Base-by-base conservation (phyloP, 805 yeast genomes). In the Kazachstania martiniae region DNA sequence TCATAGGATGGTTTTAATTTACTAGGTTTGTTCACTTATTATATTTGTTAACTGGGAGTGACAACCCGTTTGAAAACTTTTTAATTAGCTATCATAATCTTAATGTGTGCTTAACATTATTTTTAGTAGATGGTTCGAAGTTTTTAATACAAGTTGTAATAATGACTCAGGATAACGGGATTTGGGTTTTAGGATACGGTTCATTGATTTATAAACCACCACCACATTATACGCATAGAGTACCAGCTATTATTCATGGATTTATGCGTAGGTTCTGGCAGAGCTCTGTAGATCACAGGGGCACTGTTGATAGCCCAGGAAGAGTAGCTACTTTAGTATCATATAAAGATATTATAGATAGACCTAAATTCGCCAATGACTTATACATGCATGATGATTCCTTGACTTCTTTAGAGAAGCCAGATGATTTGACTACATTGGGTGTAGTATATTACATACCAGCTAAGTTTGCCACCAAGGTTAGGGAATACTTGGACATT, bases 141-240 rank as follows among this genome's bases (percentile, higher is more conserved):
- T n/a, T n/a, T n/a, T n/a, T n/a, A n/a, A n/a, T n/a, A n/a, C 12
- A 21, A 12, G 10, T 12, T 21, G 12, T 8, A 2, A 13, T 10
- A 16, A 33, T 36, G 36, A 32, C 36, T 4, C 21, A 12, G 5
- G 39, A 33, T 8, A 21, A 41, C 3, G 58, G 58, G 3, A 53
- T 76, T 37, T 87, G 94, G 94, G 68, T 86, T 10, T 74, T 86
- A 8, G 95, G 96, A 3, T 86, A 86, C 49, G 96, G 96, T 1
- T 82, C 94, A 0, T 62, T 86, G 32, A 75, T 86, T 17, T 86
- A 80, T 66, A 86, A 85, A 48, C 95, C 95, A 0, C 96, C 95
- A 0, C 87, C 89, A 12, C 67, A 70, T 42, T 68, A 71, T 39
- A 63, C 72, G 29, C 63, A 68, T 45, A 59, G 74, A 24, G 66